Conservation (phyloP, 139 green algal species). For the Penium margaritaceum region DNA sequence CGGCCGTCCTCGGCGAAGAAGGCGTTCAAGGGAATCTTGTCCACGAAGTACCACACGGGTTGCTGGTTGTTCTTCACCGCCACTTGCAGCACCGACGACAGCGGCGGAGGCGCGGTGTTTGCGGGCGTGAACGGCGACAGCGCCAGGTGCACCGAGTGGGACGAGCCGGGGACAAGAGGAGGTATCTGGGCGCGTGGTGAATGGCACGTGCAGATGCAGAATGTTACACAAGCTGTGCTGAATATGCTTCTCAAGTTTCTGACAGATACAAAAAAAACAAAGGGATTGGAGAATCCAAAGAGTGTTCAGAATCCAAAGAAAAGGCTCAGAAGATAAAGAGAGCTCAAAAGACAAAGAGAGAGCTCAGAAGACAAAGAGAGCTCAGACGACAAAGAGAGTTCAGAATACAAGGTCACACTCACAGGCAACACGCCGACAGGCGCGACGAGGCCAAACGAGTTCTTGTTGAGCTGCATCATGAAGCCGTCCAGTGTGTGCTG, state of each 20-base stretch:
- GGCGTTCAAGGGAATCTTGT: slow-evolving; percentile 58
- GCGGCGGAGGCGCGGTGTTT: slow-evolving; percentile 33
- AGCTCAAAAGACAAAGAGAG: too few species aligned
- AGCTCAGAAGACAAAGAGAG: too few species aligned
- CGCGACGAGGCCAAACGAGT: slow-evolving; percentile 74
- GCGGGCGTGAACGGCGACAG: slow-evolving; percentile 54
- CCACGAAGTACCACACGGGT: slow-evolving; percentile 81
- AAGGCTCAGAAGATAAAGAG: not conserved
- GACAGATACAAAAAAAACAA: too few species aligned
- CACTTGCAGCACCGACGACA: slow-evolving; percentile 57
- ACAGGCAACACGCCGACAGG: slow-evolving; percentile 9
- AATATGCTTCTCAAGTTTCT: too few species aligned
- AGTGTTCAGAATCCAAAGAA: not conserved
- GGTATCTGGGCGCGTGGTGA: too few species aligned
- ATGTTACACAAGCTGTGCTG: too few species aligned
- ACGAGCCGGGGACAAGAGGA: too few species aligned
- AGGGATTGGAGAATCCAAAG: not conserved
- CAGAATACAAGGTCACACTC: too few species aligned
- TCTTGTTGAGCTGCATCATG: slow-evolving; percentile 93
- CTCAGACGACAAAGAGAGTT: too few species aligned
- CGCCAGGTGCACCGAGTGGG: slow-evolving; percentile 43
- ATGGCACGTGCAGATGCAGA: too few species aligned
- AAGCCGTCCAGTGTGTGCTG: slow-evolving; percentile 66
- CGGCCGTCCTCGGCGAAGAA: slow-evolving; percentile 46
- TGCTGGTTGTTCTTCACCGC: slow-evolving; percentile 73